Base-by-base conservation (phyloP, 352 stramenopile genomes). In the Globisporangium uncinulatum region DNA sequence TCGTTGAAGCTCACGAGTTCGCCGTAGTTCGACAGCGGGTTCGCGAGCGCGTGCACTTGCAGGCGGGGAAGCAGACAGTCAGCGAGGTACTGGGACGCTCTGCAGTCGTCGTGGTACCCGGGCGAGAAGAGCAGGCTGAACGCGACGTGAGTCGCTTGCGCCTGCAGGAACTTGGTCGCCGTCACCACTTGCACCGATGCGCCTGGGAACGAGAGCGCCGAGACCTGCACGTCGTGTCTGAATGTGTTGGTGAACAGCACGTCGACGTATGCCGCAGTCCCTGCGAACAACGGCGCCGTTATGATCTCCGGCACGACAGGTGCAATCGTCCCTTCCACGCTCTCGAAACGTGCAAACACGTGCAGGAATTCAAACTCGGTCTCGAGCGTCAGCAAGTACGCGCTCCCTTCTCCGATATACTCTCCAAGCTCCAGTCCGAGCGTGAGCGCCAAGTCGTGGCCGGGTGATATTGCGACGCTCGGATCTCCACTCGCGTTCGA, bases 201-300 rank as follows among this genome's bases (percentile, higher is more conserved):
- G 8, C 21, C 20, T 11, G 51, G 52, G 32, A 48, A 49, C 19
- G 41, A n/a, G 19, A 65, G 21, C 10, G 51, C 67, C 15, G 49
- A 61, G 6, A 57, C 51, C 14, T 48, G 64, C 15, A 82, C 61
- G 14, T 52, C 46, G 53, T 84, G 72, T 1, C 63, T 50, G 13
- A 84, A 82, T 7, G 70, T 74, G 54, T 71, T 84, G 13, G 57
- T 56, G 64, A 78, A 84, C 7, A 65, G 49, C 8, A 84, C n/a
- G 11, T 72, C 63, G 44, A 78, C 45, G 39, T 71, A 19, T 29
- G 61, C 24, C 0, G 55, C 66, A 32, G 60, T 63, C 1, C 71
- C 74, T 8, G 67, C 65, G 49, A 82, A 82, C 65, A 71, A 67
- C 4, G 71, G 57, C 11, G 64, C 60, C n/a, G 79, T 51, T 29